These are phyloP conservation scores for Arxiozyma slooffiae DNA, from an alignment of 1,139 yeast genomes.

Conservation along the genomic window DNA sequence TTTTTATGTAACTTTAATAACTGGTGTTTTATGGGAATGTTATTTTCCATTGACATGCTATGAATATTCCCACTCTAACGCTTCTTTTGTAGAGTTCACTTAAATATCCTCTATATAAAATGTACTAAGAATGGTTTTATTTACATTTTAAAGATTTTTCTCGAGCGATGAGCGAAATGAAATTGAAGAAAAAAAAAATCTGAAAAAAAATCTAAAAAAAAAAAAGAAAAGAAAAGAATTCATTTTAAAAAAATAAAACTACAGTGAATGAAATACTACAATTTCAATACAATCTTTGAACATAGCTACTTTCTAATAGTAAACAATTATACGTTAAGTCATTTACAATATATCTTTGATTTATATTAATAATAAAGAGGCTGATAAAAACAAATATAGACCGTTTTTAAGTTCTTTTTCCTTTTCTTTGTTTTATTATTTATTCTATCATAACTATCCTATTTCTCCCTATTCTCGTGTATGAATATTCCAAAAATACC, in stretches of 20 bases:
- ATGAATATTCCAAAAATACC: slow-evolving; percentile 2
- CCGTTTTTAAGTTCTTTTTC: neutral
- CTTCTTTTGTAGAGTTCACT: neutral
- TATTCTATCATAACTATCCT: neutral
- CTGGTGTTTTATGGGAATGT: neutral
- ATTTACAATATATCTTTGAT: too few relatives aligned
- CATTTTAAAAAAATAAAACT: neutral
- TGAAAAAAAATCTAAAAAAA: too few relatives aligned
- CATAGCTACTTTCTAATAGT: too few relatives aligned
- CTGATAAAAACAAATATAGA: neutral
- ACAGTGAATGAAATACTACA: too few relatives aligned
- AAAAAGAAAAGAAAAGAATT: too few relatives aligned
- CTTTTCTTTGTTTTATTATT: too few relatives aligned
- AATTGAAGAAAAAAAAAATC: neutral
- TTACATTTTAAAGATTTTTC: too few relatives aligned
- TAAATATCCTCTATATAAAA: neutral
- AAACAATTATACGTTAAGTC: too few relatives aligned
- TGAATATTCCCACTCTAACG: neutral
- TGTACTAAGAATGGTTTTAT: too few relatives aligned
- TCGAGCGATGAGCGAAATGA: neutral
- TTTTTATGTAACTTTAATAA: neutral
- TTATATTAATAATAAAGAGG: neutral
- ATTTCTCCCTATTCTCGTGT: neutral
- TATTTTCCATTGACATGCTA: neutral
- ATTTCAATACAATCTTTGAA: neutral